These are phyloP conservation scores for Amanita jacksonii DNA, from an alignment of 768 basidiomycete genomes.

Conservation along the genomic window DNA sequence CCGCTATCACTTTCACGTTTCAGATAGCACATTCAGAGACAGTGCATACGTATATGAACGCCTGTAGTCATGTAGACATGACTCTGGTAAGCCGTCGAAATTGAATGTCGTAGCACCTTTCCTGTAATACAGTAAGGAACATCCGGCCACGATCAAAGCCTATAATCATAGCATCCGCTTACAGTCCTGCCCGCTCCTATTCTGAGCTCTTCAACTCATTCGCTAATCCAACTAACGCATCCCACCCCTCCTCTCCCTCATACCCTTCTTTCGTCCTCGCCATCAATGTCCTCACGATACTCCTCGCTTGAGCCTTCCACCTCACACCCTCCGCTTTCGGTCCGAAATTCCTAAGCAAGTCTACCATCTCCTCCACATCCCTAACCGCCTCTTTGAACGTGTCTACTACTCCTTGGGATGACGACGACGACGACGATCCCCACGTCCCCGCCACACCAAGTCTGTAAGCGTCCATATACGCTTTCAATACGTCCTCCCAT, in stretches of 20 bases:
- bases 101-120: too few relatives aligned
- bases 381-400: slow-evolving; percentile 68
- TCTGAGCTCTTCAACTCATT: slow-evolving; percentile 31
- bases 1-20: too few relatives aligned
- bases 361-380: slow-evolving; percentile 81
- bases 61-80: too few relatives aligned
- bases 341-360: slow-evolving; percentile 76
- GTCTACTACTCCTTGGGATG: slow-evolving; percentile 16
- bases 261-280: slow-evolving; percentile 73
- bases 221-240: slow-evolving; percentile 50
- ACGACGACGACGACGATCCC: not conserved
- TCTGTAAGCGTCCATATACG: slow-evolving; percentile 82
- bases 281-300: slow-evolving; percentile 82
- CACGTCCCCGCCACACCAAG: slow-evolving; percentile 39
- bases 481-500: slow-evolving; percentile 73
- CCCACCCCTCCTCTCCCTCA: slow-evolving; percentile 85
- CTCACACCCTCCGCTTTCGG: slow-evolving; percentile 41
- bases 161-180: too few relatives aligned
- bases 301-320: slow-evolving; percentile 84
- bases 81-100: too few relatives aligned
- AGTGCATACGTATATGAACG: too few relatives aligned
- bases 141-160: too few relatives aligned
- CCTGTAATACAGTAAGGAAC: too few relatives aligned
- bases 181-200: too few relatives aligned
- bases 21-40: too few relatives aligned